Conservation (phyloP, 2,329 filamentous ascomycete species). For the Colletotrichum karsti region DNA sequence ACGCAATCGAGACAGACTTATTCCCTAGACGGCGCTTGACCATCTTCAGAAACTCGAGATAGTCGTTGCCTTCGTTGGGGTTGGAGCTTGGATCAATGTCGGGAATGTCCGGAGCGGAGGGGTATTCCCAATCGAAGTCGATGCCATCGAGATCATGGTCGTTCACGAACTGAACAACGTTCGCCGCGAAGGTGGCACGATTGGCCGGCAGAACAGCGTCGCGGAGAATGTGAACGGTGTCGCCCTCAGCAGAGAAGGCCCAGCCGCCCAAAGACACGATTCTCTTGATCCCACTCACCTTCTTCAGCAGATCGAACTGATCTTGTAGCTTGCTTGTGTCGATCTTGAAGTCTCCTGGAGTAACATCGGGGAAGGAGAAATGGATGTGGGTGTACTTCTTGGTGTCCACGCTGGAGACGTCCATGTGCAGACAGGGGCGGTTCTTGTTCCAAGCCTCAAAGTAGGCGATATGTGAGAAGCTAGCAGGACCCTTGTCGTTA, state of each 20-base stretch:
- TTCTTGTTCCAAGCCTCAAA: constrained; percentile 44
- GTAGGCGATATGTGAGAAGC: constrained; percentile 37
- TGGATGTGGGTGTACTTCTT: constrained; percentile 41
- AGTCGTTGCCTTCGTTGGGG: constrained; percentile 36
- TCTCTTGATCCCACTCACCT: constrained; percentile 38
- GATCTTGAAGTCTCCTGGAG: not conserved
- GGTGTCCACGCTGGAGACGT: constrained; percentile 26
- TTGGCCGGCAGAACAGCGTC: constrained; percentile 39
- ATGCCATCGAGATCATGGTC: constrained; percentile 50
- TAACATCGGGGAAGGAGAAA: constrained; percentile 40
- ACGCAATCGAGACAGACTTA: constrained; percentile 45
- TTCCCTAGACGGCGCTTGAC: constrained; percentile 20
- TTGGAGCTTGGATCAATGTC: constrained; percentile 27
- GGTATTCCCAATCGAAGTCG: constrained; percentile 56
- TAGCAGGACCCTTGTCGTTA: not conserved
- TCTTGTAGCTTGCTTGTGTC: not conserved
- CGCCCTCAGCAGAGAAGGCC: constrained; percentile 46
- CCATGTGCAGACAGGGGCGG: constrained; percentile 41
- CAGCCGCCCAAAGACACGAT: constrained; percentile 54
- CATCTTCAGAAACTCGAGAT: constrained; percentile 31
- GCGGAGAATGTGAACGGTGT: constrained; percentile 48
- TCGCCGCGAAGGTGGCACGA: constrained; percentile 43
- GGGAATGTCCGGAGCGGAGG: constrained; percentile 37
- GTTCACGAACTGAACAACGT: constrained; percentile 48
- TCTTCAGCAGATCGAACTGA: constrained; percentile 41